Percentiles rank a stretch among this genome's conserved stretches.
Evolutionary conservation across 345 rosid species (phyloP).

Genomic region (Citrus hindsii): DNA sequence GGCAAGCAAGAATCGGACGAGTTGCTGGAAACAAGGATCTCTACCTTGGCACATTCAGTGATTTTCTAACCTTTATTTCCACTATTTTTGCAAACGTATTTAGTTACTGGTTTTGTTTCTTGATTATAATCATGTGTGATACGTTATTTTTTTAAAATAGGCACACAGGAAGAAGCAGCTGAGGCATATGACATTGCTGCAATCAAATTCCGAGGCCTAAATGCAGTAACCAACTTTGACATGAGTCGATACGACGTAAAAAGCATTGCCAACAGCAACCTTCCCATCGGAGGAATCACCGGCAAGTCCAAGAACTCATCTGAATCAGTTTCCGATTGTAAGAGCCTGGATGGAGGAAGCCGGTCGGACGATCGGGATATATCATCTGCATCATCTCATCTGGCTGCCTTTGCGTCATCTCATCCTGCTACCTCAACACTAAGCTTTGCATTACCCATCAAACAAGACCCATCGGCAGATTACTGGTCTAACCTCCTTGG

Average conservation of each 20-base stretch:
- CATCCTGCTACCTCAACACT: conserved; percentile 35
- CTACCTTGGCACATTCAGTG: conserved; percentile 95
- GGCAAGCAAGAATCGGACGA: conserved; percentile 98
- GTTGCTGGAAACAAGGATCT: conserved; percentile 99
- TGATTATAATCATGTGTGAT: not conserved
- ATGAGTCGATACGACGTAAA: conserved; percentile 93
- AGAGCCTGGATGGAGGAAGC: conserved; percentile 29
- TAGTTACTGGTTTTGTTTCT: not conserved
- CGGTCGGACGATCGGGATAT: conserved; percentile 44
- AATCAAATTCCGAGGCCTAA: conserved; percentile 83
- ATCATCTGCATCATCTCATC: conserved; percentile 44
- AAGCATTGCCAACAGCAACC: conserved; percentile 75
- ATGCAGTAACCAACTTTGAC: conserved; percentile 91
- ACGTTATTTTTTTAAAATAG: conserved; percentile 18
- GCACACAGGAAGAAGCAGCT: conserved; percentile 96
- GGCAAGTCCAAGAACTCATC: conserved; percentile 42
- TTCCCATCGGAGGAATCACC: conserved; percentile 73
- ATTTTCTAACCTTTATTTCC: conserved; percentile 20
- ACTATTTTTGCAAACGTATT: not conserved
- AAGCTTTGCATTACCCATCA: conserved; percentile 63
- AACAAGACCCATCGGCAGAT: conserved; percentile 53
- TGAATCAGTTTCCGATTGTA: conserved; percentile 43
- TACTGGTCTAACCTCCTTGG: conserved; percentile 64
- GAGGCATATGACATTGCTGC: conserved; percentile 99
- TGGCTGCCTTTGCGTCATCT: conserved; percentile 31